Evolutionary conservation across 1,284 basidiomycete genomes (phyloP), one percentile per base, ranked within the genome.

Genomic region (Puccinia polysora): DNA sequence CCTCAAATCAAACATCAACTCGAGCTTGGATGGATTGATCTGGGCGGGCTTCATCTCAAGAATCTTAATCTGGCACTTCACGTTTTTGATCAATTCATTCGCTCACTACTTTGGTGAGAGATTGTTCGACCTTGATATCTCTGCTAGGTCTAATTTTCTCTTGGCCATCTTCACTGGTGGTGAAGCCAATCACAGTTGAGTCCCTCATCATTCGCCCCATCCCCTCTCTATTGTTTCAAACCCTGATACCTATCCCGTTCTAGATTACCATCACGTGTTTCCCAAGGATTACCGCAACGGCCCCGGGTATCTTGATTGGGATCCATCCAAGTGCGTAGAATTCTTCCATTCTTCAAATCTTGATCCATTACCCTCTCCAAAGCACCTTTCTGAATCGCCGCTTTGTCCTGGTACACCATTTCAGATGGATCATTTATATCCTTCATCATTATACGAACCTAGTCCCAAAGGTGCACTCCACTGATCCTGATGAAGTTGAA

Each of bases 101-200:
- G 88, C 89, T 2, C 89, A 90, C 74, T 89, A 87, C 86, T 84
- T 88, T 28, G 88, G 88, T 8, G 77, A 89, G 18, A 88, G 89
- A 75, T 87, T 86, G 0, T 90, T 89, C 77, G 86, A 87, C 1
- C 87, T 89, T 75, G 89, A 90, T 76, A 84, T 90, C 73, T 88
- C 87, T 0, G 89, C 89, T 1, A 81, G 86, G 76, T 86, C 88
- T 20, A 90, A 87, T 78, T 79, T 88, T 87, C 75, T 89, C 18
- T 80, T 89, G 2, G 88, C 88, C 0, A 75, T 89, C 1, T 80
- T 89, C 34, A 89, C 88, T 0, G 84, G 85, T 53, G 88, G 88
- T 30, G 89, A 90, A 81, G 88, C 88, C 18, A 88, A 88, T 76
- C 88, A 90, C 77, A 89, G 89, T 78, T 89, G 85, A 79, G 87